A percentile compares a stretch with the other conserved stretches of the same genome.
Evolutionary conservation across 768 basidiomycete species (phyloP).

Genomic region (Phylloporus sp.): DNA sequence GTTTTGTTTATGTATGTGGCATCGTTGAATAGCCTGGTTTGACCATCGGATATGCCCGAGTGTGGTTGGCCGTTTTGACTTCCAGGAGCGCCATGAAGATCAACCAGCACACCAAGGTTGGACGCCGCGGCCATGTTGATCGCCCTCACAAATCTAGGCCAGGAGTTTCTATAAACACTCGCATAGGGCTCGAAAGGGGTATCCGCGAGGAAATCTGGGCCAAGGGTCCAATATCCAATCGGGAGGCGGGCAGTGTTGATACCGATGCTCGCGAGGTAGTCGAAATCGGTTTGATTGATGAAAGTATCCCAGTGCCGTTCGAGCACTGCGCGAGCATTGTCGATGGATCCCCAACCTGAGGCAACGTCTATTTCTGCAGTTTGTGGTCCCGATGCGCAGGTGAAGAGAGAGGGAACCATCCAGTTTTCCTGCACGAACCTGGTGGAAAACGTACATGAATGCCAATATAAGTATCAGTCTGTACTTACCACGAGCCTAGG

Average conservation of each 20-base stretch:
- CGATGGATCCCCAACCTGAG: conserved; percentile 40
- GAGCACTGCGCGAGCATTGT: conserved; percentile 47
- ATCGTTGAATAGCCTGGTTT: conserved; percentile 36
- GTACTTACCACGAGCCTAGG: conserved; percentile 17
- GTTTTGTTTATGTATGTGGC: conserved; percentile 37
- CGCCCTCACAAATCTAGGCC: conserved; percentile 33
- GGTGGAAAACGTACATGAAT: not conserved
- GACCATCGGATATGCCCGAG: conserved; percentile 38
- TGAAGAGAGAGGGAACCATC: conserved; percentile 69
- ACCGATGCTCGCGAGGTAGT: conserved; percentile 52
- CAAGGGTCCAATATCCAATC: conserved; percentile 49
- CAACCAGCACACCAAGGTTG: conserved; percentile 49
- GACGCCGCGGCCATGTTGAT: conserved; percentile 39
- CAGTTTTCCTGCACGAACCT: conserved; percentile 75
- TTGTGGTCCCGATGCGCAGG: conserved; percentile 48
- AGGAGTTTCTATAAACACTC: conserved; percentile 44
- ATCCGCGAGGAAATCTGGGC: conserved; percentile 29
- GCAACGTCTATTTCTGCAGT: conserved; percentile 65
- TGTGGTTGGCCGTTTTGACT: conserved; percentile 40
- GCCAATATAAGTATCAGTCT: no score
- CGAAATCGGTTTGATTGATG: conserved; percentile 62
- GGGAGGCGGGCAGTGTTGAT: conserved; percentile 65
- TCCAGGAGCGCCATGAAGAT: conserved; percentile 52
- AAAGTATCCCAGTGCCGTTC: conserved; percentile 76
- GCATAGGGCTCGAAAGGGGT: conserved; percentile 38